Conservation (phyloP, 106 monocot species). For the Chionographis japonica region DNA sequence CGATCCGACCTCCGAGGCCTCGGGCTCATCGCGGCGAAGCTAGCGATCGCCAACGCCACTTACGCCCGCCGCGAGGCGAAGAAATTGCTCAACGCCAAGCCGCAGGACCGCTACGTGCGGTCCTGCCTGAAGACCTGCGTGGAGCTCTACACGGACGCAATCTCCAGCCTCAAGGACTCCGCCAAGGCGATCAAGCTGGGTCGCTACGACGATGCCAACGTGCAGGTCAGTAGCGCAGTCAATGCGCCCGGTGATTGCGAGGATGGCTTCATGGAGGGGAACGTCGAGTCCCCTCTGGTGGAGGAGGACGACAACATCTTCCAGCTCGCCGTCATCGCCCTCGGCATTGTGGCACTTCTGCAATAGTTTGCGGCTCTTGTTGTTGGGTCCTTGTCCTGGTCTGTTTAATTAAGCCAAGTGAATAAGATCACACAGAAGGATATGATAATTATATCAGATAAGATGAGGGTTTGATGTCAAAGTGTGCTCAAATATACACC, state of each 20-base stretch:
- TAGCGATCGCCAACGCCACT: constrained; percentile 9
- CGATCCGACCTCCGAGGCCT: constrained; percentile 2
- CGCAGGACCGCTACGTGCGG: neutral
- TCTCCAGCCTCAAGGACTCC: neutral
- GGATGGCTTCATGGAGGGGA: constrained; percentile 23
- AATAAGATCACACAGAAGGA: no score
- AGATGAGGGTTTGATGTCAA: no score
- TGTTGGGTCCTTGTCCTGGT: no score
- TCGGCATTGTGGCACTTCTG: constrained; percentile 15
- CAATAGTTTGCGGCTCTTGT: neutral
- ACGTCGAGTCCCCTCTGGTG: constrained; percentile 18
- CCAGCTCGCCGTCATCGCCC: constrained; percentile 19
- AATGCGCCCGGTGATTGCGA: constrained; percentile 30
- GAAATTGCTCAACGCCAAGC: constrained; percentile 4
- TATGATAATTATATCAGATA: no score
- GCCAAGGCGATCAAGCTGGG: constrained; percentile 10
- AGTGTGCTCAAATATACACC: no score
- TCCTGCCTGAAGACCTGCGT: constrained; percentile 22
- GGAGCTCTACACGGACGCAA: constrained; percentile 23
- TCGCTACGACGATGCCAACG: constrained; percentile 22
- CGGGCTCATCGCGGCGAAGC: constrained; percentile 14
- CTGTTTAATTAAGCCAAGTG: no score
- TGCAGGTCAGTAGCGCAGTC: constrained; percentile 15
- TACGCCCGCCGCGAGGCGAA: neutral
- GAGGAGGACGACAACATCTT: constrained; percentile 14